Evolutionary conservation across 2,329 filamentous ascomycete genomes (phyloP).

Genomic region (Rutstroemia sydowiana): DNA sequence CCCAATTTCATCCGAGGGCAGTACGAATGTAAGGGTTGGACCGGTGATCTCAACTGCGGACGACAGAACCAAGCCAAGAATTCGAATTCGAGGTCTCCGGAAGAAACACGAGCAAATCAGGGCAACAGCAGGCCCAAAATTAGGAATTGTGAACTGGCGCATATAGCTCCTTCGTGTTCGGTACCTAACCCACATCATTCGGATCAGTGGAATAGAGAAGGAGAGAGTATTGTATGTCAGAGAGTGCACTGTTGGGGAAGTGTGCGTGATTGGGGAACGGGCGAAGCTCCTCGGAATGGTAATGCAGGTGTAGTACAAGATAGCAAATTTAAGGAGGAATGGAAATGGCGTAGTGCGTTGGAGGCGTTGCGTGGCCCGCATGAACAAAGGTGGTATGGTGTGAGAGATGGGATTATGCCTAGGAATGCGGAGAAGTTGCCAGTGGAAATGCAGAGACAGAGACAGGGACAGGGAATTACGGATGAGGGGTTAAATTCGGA

Average conservation of each 20-base stretch:
- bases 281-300: not conserved
- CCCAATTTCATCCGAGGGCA: not conserved
- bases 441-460: no score
- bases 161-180: not conserved
- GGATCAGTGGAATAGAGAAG: no score
- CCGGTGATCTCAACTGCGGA: no score
- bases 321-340: not conserved
- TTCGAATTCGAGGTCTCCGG: no score
- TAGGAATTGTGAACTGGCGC: not conserved
- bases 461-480: no score
- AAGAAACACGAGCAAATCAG: not conserved
- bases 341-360: constrained; percentile 2
- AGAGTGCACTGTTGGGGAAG: not conserved
- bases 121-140: no score
- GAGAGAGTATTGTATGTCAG: not conserved
- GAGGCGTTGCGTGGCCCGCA: not conserved
- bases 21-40: not conserved
- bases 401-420: not conserved
- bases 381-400: not conserved
- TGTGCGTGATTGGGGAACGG: not conserved
- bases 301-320: not conserved
- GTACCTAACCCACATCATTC: not conserved
- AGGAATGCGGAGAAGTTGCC: no score
- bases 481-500: no score
- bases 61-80: no score